These are phyloP conservation scores for Coemansia sp. DNA, from an alignment of 192 early-diverging fungal species.

Conservation along the genomic window DNA sequence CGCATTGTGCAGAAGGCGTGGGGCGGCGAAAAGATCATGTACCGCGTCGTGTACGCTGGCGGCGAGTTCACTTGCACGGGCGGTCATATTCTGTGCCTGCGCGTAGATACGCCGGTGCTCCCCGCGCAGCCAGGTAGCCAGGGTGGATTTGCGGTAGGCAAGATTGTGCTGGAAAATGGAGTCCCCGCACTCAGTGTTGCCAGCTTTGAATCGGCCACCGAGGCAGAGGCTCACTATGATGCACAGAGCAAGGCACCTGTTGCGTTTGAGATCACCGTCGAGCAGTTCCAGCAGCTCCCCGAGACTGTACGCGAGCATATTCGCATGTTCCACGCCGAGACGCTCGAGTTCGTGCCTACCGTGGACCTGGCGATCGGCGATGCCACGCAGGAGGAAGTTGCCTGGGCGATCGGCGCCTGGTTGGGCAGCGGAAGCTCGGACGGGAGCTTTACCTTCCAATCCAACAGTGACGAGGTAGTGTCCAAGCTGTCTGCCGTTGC, in stretches of 20 bases:
- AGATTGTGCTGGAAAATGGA: constrained; percentile 7
- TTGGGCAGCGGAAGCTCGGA: constrained; percentile 7
- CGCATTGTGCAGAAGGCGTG: constrained; percentile 28
- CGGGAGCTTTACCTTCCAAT: not conserved
- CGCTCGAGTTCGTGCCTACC: constrained; percentile 18
- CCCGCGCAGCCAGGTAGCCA: too few species aligned
- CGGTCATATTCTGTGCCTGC: constrained; percentile 41
- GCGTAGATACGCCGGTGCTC: constrained; percentile 21
- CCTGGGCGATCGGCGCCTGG: constrained; percentile 35
- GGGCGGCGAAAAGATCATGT: constrained; percentile 31
- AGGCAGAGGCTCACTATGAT: constrained; percentile 18
- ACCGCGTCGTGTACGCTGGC: constrained; percentile 14
- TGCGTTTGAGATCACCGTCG: constrained; percentile 35
- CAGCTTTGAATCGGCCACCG: constrained; percentile 3
- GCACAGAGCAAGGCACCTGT: constrained; percentile 16
- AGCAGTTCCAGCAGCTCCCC: constrained; percentile 24
- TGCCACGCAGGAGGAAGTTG: constrained; percentile 31
- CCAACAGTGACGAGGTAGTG: not conserved
- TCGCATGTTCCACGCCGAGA: constrained; percentile 26
- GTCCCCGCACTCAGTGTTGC: not conserved
- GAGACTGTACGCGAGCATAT: constrained; percentile 13
- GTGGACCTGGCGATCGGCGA: constrained; percentile 21
- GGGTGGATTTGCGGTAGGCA: constrained; percentile 5
- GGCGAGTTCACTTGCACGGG: constrained; percentile 40
- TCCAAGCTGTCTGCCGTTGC: constrained; percentile 26